phyloP scores from a whole-genome alignment of 2,329 filamentous ascomycete genomes.

The Diaporthe batatas region DNA sequence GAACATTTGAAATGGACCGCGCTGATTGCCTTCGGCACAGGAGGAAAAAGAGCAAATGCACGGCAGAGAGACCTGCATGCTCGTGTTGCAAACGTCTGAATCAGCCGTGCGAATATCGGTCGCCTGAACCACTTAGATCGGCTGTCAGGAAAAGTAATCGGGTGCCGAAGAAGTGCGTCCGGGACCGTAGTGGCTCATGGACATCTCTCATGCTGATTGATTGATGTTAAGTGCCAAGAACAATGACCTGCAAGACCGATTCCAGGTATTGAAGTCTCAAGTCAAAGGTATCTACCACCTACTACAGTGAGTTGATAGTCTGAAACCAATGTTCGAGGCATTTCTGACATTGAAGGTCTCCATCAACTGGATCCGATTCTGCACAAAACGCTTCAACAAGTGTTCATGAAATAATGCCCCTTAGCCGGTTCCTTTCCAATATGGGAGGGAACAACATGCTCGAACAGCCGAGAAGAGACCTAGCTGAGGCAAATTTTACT shows the following conservation, averaged over 20 bases:
- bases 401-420: not conserved
- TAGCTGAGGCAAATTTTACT: not conserved
- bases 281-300: slow-evolving; percentile 1
- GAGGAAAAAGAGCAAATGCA: slow-evolving; percentile 10
- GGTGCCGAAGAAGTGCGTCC: not conserved
- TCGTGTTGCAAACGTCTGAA: slow-evolving; percentile 4
- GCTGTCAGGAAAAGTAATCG: not conserved
- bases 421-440: not conserved
- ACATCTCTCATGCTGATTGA: not conserved
- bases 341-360: not conserved
- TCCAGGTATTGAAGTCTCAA: not conserved
- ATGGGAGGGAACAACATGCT: not conserved
- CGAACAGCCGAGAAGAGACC: not conserved
- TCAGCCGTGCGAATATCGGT: not conserved
- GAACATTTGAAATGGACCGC: not conserved
- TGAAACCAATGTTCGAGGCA: not conserved
- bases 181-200: not conserved
- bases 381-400: not conserved
- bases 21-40: not conserved
- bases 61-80: not conserved
- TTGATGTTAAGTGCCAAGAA: not conserved
- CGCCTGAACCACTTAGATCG: not conserved
- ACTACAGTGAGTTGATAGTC: not conserved
- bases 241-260: not conserved
- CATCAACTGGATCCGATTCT: not conserved